Percentiles rank a stretch among this genome's conserved stretches.
Evolutionary conservation across 2,329 filamentous ascomycete species (phyloP).

Genomic region (Fusarium sp.): DNA sequence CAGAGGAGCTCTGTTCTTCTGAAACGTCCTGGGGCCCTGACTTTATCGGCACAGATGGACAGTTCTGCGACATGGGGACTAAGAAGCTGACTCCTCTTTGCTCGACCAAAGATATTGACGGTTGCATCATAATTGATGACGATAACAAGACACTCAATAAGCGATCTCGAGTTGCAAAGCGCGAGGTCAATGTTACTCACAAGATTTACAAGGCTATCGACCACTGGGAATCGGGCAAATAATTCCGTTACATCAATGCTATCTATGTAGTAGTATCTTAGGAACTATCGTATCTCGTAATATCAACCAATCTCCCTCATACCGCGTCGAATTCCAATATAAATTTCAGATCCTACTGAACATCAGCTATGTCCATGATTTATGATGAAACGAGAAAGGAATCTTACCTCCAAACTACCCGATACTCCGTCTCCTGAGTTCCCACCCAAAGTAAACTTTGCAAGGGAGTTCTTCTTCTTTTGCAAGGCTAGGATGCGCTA

Average conservation of each 20-base stretch:
- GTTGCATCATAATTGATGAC: neutral
- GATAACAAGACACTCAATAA: neutral
- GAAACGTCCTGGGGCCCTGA: neutral
- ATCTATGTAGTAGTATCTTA: no score
- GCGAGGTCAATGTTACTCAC: fast-evolving
- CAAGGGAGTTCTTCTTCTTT: no score
- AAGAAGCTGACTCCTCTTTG: neutral
- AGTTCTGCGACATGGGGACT: neutral
- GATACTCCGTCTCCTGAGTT: no score
- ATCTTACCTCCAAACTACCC: no score
- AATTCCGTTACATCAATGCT: neutral
- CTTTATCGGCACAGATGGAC: neutral
- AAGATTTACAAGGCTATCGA: neutral
- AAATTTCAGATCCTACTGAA: no score
- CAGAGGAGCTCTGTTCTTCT: neutral
- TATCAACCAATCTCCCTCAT: no score
- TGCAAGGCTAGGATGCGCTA: no score
- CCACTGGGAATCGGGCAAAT: neutral
- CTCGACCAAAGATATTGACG: neutral
- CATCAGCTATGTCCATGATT: no score
- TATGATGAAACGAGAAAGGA: no score
- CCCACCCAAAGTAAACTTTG: no score
- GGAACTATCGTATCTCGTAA: no score
- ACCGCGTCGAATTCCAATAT: no score
- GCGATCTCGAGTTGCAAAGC: neutral